These are phyloP conservation scores for Rhizopus sp. DNA, from an alignment of 371 early-diverging fungal species.

Conservation along the genomic window DNA sequence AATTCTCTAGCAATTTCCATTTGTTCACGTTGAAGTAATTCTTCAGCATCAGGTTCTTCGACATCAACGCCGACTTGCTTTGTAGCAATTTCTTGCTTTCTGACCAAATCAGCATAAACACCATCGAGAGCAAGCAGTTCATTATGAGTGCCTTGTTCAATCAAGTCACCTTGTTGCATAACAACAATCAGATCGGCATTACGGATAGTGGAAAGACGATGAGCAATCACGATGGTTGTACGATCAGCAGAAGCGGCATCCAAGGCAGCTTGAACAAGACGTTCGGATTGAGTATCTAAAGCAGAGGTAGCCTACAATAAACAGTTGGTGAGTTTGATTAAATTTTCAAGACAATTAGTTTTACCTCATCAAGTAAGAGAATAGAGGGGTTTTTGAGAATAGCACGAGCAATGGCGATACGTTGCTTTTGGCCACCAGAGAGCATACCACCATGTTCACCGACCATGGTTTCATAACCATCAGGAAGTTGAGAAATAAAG, in stretches of 20 bases:
- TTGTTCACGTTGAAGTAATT: conserved; percentile 6
- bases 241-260: conserved; percentile 75
- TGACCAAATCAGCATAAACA: conserved; percentile 56
- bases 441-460: conserved; percentile 72
- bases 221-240: conserved; percentile 93
- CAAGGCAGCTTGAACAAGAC: conserved; percentile 77
- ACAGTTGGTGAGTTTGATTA: neutral
- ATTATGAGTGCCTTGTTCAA: conserved; percentile 76
- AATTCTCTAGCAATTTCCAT: conserved; percentile 32
- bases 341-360: conserved; percentile 2
- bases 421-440: conserved; percentile 77
- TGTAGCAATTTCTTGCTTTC: conserved; percentile 48
- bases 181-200: conserved; percentile 87
- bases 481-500: conserved; percentile 74
- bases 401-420: conserved; percentile 50
- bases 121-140: conserved; percentile 58
- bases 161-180: conserved; percentile 68
- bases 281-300: conserved; percentile 79
- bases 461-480: conserved; percentile 71
- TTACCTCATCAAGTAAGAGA: conserved; percentile 46
- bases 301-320: conserved; percentile 68
- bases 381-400: conserved; percentile 47
- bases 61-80: neutral
- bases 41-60: conserved; percentile 7
- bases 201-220: conserved; percentile 78